A percentile compares a stretch with the other conserved stretches of the same genome.
These are phyloP conservation scores for Lodderomyces pseudojiufengensis DNA, from an alignment of 1,139 yeast genomes.

Conservation along the genomic window DNA sequence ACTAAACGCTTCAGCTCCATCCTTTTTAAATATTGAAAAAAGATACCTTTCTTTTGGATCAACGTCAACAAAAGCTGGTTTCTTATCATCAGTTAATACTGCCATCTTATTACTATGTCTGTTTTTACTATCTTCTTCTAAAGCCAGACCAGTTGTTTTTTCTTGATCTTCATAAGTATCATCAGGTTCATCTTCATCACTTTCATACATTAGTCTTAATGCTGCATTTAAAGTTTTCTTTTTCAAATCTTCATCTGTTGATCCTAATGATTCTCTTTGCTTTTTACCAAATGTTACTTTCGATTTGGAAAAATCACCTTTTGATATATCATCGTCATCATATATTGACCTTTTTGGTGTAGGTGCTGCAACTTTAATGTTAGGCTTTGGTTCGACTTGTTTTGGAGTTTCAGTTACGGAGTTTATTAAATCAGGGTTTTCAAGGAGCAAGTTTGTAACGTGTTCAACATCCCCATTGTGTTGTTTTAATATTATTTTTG, in stretches of 20 bases:
- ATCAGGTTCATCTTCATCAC: constrained; percentile 78
- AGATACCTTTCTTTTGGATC: constrained; percentile 38
- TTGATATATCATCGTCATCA: constrained; percentile 29
- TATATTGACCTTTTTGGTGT: constrained; percentile 19
- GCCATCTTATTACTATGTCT: constrained; percentile 6
- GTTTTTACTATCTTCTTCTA: constrained; percentile 15
- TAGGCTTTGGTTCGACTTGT: constrained; percentile 1
- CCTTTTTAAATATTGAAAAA: constrained; percentile 53
- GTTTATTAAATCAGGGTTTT: constrained; percentile 46
- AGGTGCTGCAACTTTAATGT: neutral
- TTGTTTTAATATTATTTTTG: constrained; percentile 43
- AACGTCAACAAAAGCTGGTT: constrained; percentile 5
- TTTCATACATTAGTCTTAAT: constrained; percentile 59
- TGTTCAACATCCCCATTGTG: constrained; percentile 53
- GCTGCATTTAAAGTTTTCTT: constrained; percentile 63
- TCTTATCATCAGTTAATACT: constrained; percentile 5
- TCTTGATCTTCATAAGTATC: constrained; percentile 83
- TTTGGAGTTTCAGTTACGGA: constrained; percentile 16
- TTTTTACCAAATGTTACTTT: constrained; percentile 23
- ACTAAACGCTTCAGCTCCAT: constrained; percentile 47
- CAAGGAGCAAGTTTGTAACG: constrained; percentile 59
- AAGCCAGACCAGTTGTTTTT: constrained; percentile 31
- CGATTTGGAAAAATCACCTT: constrained; percentile 19
- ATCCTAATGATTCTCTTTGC: constrained; percentile 6
- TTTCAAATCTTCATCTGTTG: constrained; percentile 28